These are phyloP conservation scores for Sinapis alba DNA, from an alignment of 441 rosid species.

Conservation along the genomic window DNA sequence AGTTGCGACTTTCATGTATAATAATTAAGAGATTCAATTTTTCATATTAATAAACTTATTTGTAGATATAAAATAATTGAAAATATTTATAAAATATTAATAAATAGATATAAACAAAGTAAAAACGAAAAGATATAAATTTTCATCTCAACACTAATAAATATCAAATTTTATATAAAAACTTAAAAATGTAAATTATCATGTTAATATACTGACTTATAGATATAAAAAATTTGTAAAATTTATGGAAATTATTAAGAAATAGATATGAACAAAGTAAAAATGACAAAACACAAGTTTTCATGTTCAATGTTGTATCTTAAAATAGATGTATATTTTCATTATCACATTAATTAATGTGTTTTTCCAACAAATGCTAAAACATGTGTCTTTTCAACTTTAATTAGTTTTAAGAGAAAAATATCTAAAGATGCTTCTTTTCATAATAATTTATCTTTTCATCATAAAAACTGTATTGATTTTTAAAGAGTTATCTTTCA, in stretches of 20 bases:
- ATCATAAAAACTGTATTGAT: neutral
- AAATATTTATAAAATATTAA: too few species aligned
- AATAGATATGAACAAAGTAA: neutral
- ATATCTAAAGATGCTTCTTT: neutral
- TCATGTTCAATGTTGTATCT: neutral
- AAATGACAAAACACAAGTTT: neutral
- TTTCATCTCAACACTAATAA: too few species aligned
- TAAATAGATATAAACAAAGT: neutral
- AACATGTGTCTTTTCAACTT: neutral
- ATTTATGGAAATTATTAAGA: neutral
- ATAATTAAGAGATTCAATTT: too few species aligned
- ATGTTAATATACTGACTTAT: neutral
- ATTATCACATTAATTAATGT: neutral
- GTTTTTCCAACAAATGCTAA: neutral
- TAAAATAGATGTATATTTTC: neutral
- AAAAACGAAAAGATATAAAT: too few species aligned
- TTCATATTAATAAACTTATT: neutral
- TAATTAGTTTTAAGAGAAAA: neutral
- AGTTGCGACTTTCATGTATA: too few species aligned
- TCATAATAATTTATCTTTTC: neutral
- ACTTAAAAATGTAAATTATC: neutral
- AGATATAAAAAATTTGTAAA: neutral
- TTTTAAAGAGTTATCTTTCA: neutral
- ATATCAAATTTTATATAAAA: neutral
- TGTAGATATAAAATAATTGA: neutral